Evolutionary conservation across 768 basidiomycete species (phyloP).

Genomic region (Dioszegia hungarica): DNA sequence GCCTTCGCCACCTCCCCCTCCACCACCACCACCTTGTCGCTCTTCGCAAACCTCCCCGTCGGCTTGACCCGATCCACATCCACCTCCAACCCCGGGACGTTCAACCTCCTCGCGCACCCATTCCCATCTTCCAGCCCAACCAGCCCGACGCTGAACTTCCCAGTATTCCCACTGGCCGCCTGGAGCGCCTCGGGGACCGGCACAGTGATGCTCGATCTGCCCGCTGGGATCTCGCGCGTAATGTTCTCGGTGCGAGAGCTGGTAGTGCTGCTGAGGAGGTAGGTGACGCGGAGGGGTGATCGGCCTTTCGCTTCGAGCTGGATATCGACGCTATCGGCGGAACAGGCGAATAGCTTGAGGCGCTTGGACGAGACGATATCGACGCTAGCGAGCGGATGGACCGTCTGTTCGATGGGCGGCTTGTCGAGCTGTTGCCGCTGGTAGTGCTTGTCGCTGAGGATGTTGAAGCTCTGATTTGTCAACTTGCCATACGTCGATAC

Average conservation of each 20-base stretch:
- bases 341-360: constrained; percentile 58
- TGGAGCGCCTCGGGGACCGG: constrained; percentile 30
- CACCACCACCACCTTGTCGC: constrained; percentile 60
- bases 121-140: constrained; percentile 83
- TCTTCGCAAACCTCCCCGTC: constrained; percentile 78
- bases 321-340: constrained; percentile 67
- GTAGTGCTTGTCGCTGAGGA: constrained; percentile 80
- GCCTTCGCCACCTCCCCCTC: constrained; percentile 69
- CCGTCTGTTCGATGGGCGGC: constrained; percentile 73
- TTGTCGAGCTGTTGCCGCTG: constrained; percentile 67
- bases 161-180: constrained; percentile 24
- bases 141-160: constrained; percentile 46
- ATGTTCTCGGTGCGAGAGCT: constrained; percentile 18
- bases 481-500: neutral
- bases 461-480: constrained; percentile 55
- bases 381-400: constrained; percentile 71
- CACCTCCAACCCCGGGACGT: constrained; percentile 71
- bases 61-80: constrained; percentile 82
- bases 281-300: constrained; percentile 80
- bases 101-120: constrained; percentile 72
- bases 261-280: constrained; percentile 46
- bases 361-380: constrained; percentile 22
- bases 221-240: constrained; percentile 46
- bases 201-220: constrained; percentile 63
- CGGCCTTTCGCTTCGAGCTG: constrained; percentile 83